These are phyloP conservation scores for Fonsecaea erecta DNA, from an alignment of 2,329 filamentous ascomycete genomes.

Conservation along the genomic window DNA sequence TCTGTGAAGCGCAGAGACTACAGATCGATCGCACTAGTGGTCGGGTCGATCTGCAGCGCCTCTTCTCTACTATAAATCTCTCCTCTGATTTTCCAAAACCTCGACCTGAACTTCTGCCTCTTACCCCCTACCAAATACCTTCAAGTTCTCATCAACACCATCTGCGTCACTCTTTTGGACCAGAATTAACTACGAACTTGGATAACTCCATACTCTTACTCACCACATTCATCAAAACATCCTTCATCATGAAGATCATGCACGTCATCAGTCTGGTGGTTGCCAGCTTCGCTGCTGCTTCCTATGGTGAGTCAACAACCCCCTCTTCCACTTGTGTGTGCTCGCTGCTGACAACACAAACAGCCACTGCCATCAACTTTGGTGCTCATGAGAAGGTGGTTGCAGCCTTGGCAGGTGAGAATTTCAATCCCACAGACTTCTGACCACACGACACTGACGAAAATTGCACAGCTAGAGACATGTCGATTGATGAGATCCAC, in stretches of 20 bases:
- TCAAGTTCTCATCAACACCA: conserved; percentile 21
- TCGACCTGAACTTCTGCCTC: conserved; percentile 18
- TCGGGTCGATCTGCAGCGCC: conserved; percentile 13
- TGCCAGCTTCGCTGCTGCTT: conserved; percentile 18
- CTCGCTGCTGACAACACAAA: conserved; percentile 18
- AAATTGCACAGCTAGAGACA: conserved; percentile 22
- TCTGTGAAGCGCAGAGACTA: not conserved
- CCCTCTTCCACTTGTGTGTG: not conserved
- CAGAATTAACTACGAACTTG: conserved; percentile 33
- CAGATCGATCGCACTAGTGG: conserved; percentile 2
- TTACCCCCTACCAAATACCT: conserved; percentile 24
- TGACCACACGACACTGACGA: conserved; percentile 9
- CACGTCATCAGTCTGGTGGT: conserved; percentile 20
- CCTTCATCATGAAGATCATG: conserved; percentile 36
- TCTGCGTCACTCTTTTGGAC: conserved; percentile 34
- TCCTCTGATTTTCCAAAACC: conserved; percentile 20
- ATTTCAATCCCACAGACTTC: not conserved
- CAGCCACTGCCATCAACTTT: conserved; percentile 16
- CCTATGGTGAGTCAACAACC: conserved; percentile 23
- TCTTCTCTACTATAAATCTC: conserved; percentile 28
- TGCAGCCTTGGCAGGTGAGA: conserved; percentile 27
- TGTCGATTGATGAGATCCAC: conserved; percentile 22
- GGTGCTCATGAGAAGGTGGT: conserved; percentile 14
- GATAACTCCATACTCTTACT: conserved; percentile 35
- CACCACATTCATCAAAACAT: conserved; percentile 29